phyloP scores from a whole-genome alignment of 768 basidiomycete genomes.

The Rubroboletus satanas region DNA sequence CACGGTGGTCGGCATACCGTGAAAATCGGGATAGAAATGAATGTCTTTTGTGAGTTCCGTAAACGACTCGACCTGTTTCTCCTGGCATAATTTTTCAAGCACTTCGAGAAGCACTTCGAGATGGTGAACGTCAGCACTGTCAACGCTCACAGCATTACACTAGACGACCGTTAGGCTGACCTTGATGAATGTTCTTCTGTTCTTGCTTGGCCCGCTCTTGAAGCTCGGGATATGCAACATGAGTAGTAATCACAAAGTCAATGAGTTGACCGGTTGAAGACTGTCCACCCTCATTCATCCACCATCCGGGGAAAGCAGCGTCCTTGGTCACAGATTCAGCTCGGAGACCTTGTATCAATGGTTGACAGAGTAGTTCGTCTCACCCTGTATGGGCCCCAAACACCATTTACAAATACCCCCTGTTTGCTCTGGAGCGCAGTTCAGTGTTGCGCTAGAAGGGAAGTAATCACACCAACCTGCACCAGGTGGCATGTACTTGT shows the following conservation, averaged over 20 bases:
- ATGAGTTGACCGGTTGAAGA: conserved; percentile 95
- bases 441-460: background rate
- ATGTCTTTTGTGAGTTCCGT: conserved; percentile 87
- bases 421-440: conserved; percentile 57
- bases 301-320: conserved; percentile 89
- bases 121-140: background rate
- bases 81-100: conserved; percentile 61
- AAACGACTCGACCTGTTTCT: conserved; percentile 52
- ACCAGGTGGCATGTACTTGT: conserved; percentile 96
- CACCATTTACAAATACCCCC: conserved; percentile 83
- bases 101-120: conserved; percentile 64
- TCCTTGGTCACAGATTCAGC: conserved; percentile 43
- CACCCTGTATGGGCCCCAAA: conserved; percentile 89
- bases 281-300: conserved; percentile 99
- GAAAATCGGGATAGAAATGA: conserved; percentile 94
- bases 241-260: conserved; percentile 91
- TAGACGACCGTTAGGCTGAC: conserved; percentile 30
- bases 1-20: conserved; percentile 47
- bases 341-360: background rate
- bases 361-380: conserved; percentile 2
- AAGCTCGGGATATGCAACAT: conserved; percentile 76
- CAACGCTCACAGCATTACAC: background rate
- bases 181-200: conserved; percentile 53
- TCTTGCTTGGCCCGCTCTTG: conserved; percentile 58
- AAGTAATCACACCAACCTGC: conserved; percentile 46